Base-by-base conservation (phyloP, 2,329 filamentous ascomycete genomes). In the Sclerotinia spermophila region DNA sequence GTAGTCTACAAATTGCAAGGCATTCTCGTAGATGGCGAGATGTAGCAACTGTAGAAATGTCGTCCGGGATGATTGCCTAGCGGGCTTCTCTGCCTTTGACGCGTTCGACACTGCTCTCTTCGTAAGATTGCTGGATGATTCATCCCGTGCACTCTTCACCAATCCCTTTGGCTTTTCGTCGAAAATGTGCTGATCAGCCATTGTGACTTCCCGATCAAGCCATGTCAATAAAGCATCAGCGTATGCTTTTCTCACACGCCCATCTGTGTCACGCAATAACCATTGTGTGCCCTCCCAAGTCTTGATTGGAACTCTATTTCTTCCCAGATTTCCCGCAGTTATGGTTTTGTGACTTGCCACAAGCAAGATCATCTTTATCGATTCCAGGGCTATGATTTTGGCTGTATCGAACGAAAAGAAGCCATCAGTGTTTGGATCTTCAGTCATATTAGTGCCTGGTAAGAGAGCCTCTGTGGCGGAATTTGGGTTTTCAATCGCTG, bases 241-340 rank as follows among this genome's bases (percentile, higher is more conserved):
- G 76, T 98, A 99, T 0, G 94, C 92, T 78, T 90, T 90, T 68
- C 94, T 89, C 45, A 98, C 94, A 44, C 88, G 85, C 44, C 88
- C 88, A 76, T 94, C 90, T 0, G 88, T 85, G 77, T 97, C 95
- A 51, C 92, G 89, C 30, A 98, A 83, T 59, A 98, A 87, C 92
- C 93, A 97, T 73, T 97, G 93, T 0, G 94, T 97, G n/a, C 93
- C 93, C 80, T 98, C 94, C 96, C 96, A 99, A 0, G 94, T 91
- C 69, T 92, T 87, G 13, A 97, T 85, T 0, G 92, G 90, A 0
- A 96, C 92, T 55, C 85, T 88, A 79, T 91, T 92, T 73, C 94
- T 87, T 8, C 89, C 88, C 67, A 96, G 86, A 42, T 87, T 87
- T 78, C 85, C 89, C 78, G 85, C 89, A 74, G 83, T 84, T 72